Base-by-base conservation (phyloP, 1,139 yeast genomes). In the Petasospora rhodanensis region DNA sequence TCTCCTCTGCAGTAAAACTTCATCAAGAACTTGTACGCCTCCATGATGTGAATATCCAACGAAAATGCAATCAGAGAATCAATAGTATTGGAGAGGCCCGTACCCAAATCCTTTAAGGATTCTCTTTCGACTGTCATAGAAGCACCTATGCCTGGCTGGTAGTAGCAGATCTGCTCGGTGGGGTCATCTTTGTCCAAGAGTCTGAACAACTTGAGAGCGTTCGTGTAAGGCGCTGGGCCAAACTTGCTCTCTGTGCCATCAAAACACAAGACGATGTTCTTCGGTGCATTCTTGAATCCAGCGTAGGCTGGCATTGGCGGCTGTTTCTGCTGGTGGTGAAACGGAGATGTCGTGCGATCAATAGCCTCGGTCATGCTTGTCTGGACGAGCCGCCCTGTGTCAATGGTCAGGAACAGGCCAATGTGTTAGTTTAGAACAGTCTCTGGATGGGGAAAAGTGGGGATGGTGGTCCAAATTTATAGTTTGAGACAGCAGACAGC, bases 61-160 rank as follows among this genome's bases (percentile, higher is more conserved):
- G 76, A 61, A 34, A 62, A 68, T 0, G 83, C 84, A 37, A 74
- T 51, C 48, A 70, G 56, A 0, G 77, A 57, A 51, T 78, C 85
- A 12, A 70, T 14, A 6, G 50, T 34, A 29, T 56, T 54, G 24
- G 45, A 37, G 4, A 61, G 7, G 35, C 20, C 45, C 18, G 4
- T 50, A 36, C 38, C 28, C 5, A 49, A 37, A 16, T 49, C 41
- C n/a, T n/a, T n/a, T 32, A 42, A 37, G 33, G 47, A 37, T 44
- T 60, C 62, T 8, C 62, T 46, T 17, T 68, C 70, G 11, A 66
- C 59, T 15, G 61, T 57, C 40, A 71, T 68, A 10, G 65, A 57
- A 7, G 71, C 68, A 2, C 84, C 84, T 16, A 77, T 69, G 0
- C 84, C 84, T 2, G 84, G 79, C 45, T 78, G 84, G 46, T 78